These are phyloP conservation scores for Vitellaria paradoxa DNA, from an alignment of 179 eudicot genomes.

Conservation along the genomic window DNA sequence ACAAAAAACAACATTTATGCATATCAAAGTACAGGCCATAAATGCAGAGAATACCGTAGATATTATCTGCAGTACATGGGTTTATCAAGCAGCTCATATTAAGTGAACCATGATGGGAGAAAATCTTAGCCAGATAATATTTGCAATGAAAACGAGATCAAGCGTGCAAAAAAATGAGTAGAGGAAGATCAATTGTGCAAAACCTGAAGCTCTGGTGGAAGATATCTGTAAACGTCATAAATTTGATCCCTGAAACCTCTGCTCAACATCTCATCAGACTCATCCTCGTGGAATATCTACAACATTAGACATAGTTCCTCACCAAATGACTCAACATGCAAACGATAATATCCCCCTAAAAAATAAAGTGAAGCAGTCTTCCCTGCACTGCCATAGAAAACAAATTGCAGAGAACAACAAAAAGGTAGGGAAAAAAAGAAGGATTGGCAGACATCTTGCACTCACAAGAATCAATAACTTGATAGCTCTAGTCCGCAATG, in stretches of 20 bases:
- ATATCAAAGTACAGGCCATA: no score
- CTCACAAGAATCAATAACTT: slow-evolving; percentile 82
- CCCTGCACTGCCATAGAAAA: neutral
- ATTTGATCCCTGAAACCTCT: slow-evolving; percentile 98
- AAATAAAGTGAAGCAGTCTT: no score
- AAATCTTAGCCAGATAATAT: no score
- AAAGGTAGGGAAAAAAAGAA: neutral
- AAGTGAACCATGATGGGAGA: no score
- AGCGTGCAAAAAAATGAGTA: neutral
- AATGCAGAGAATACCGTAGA: no score
- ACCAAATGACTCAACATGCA: neutral
- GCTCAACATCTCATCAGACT: slow-evolving; percentile 99
- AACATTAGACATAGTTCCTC: neutral
- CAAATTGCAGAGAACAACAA: neutral
- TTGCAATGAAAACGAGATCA: no score
- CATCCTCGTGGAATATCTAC: slow-evolving; percentile 51
- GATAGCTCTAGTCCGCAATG: slow-evolving; percentile 74
- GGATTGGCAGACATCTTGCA: slow-evolving; percentile 3
- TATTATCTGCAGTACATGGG: no score
- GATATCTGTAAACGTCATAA: slow-evolving; percentile 93
- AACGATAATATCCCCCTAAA: no score
- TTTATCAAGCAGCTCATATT: no score
- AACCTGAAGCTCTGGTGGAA: slow-evolving; percentile 98
- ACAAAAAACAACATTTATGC: no score
- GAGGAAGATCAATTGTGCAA: neutral